These are phyloP conservation scores for Dendrocalamus sinicus DNA, from an alignment of 176 grass and related monocot species.

Conservation along the genomic window DNA sequence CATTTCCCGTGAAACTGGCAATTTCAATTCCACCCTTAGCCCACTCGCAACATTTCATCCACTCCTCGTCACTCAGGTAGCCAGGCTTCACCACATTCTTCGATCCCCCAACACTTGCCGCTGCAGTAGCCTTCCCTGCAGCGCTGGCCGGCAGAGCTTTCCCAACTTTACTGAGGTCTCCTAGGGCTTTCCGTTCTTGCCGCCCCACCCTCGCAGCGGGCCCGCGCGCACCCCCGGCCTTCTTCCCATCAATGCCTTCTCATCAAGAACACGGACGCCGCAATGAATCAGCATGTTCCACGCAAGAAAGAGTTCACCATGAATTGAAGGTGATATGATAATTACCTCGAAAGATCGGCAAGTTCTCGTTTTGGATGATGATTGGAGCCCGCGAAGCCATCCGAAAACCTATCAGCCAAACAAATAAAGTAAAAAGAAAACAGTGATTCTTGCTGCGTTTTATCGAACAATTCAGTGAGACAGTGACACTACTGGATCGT, in stretches of 20 bases:
- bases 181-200: conserved; percentile 22
- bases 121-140: background rate
- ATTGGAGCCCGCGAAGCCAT: conserved; percentile 11
- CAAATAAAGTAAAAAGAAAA: background rate
- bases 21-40: conserved; percentile 27
- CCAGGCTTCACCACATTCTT: conserved; percentile 26
- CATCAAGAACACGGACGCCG: background rate
- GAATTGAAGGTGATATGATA: background rate
- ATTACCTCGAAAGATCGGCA: conserved; percentile 36
- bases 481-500: background rate
- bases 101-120: background rate
- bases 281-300: background rate
- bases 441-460: background rate
- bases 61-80: conserved; percentile 18
- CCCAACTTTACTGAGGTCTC: conserved; percentile 6
- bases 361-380: conserved; percentile 32
- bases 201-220: conserved; percentile 9
- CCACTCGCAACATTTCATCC: conserved; percentile 39
- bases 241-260: conserved; percentile 43
- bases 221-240: background rate
- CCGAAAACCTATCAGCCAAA: background rate
- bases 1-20: conserved; percentile 34
- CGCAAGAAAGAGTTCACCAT: background rate
- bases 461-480: background rate
- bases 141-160: background rate